Conservation (phyloP, 148 eudicot genomes). For the Suaeda aralocaspica region DNA sequence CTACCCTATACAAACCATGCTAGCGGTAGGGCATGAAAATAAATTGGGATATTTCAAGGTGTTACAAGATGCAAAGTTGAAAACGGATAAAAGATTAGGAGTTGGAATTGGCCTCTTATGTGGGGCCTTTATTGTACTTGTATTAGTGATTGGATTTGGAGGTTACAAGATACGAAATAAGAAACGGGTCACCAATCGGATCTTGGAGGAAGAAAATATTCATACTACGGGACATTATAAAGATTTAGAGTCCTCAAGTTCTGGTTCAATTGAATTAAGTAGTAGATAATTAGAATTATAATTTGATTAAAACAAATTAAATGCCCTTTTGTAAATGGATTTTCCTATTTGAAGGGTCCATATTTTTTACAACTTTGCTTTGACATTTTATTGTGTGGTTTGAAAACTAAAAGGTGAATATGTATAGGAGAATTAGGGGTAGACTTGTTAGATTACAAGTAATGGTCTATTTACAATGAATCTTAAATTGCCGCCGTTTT, state of each 20-base stretch:
- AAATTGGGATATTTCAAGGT: conserved; percentile 86
- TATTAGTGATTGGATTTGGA: conserved; percentile 37
- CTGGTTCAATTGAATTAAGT: conserved; percentile 61
- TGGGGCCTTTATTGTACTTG: conserved; percentile 44
- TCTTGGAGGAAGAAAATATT: conserved; percentile 46
- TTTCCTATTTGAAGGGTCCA: not conserved
- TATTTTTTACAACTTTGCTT: not conserved
- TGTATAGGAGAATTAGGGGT: not conserved
- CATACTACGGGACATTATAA: conserved; percentile 63
- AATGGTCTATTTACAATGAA: not conserved
- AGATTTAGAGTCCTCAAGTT: conserved; percentile 58
- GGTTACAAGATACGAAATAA: conserved; percentile 40
- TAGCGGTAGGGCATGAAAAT: conserved; percentile 58
- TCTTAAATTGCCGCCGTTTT: not conserved
- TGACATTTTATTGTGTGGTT: not conserved
- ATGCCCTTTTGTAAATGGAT: not conserved
- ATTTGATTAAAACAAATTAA: not conserved
- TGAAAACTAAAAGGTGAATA: not conserved
- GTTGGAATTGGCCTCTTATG: conserved; percentile 50
- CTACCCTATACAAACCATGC: conserved; percentile 68
- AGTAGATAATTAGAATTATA: conserved; percentile 19
- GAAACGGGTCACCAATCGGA: conserved; percentile 39
- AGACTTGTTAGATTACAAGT: not conserved
- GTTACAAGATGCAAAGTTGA: conserved; percentile 48
- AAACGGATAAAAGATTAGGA: conserved; percentile 28